These are phyloP conservation scores for Pestalotiopsis sp. DNA, from an alignment of 2,329 filamentous ascomycete genomes.

Conservation along the genomic window DNA sequence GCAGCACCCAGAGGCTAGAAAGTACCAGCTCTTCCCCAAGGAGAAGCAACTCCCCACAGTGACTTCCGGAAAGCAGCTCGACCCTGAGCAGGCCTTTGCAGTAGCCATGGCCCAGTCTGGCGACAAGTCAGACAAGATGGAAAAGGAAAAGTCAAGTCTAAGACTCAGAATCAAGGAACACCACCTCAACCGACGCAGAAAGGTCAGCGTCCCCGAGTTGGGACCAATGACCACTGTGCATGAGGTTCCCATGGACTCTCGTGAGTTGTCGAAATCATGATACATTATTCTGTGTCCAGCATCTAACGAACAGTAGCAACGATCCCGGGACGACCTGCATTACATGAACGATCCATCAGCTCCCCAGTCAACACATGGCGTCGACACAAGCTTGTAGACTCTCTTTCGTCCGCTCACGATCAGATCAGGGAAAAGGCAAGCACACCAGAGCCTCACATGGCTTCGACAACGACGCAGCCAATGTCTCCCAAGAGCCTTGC, in stretches of 20 bases:
- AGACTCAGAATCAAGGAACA: constrained; percentile 59
- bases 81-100: constrained; percentile 49
- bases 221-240: constrained; percentile 70
- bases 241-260: constrained; percentile 68
- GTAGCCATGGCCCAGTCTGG: constrained; percentile 39
- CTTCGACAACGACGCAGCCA: constrained; percentile 37
- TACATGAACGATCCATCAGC: constrained; percentile 65
- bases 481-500: constrained; percentile 54
- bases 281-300: neutral
- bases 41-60: constrained; percentile 45
- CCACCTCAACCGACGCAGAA: constrained; percentile 57
- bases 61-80: constrained; percentile 44
- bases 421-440: constrained; percentile 18
- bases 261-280: constrained; percentile 44
- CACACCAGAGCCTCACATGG: constrained; percentile 6
- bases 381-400: constrained; percentile 42
- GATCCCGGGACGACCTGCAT: constrained; percentile 63
- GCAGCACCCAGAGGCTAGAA: constrained; percentile 54
- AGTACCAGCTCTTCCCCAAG: constrained; percentile 62
- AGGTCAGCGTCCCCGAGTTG: constrained; percentile 64
- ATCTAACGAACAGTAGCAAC: constrained; percentile 51
- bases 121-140: constrained; percentile 42
- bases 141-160: constrained; percentile 41
- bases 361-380: constrained; percentile 55
- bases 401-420: constrained; percentile 31